Evolutionary conservation across 306 rosid species (phyloP), one percentile per base, ranked within the genome.

Genomic region (Fragaria vesca): DNA sequence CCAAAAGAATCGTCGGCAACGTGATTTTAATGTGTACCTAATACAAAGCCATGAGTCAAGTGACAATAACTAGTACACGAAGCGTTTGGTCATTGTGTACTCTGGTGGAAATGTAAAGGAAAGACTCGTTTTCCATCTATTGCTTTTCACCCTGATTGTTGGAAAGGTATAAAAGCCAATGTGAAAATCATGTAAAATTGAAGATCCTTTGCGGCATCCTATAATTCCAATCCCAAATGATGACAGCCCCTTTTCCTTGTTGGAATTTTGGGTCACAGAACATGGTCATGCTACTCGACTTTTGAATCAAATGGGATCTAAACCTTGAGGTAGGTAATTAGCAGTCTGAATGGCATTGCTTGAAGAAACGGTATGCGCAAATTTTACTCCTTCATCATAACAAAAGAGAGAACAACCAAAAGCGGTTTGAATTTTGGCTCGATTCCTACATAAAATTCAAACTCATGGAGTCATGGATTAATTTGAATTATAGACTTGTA

Each of bases 11-110:
- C 32, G 61, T 75, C 78, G 61, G 54, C 46, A 62, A 5, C 15
- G 32, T 9, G 71, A 16, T 75, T 46, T 45, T 46, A 30, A 45
- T 46, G 78, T 51, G 20, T 21, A 75, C 78, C 70, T 45, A 28
- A 75, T 30, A 38, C 68, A 3, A 9, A 3, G 46, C 3, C 26
- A 65, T 65, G 46, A 34, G 13, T 17, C 24, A 30, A 7, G 21
- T 34, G 6, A 65, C 69, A 30, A 16, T 16, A 30, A 16, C 45
- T 34, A 32, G 42, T 61, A 61, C 66, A 28, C 28, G 40, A 62
- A 32, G 40, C 20, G 42, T 62, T 62, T 32, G n/a, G 45, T 65
- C 24, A 32, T 15, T 17, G 48, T 62, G 11, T 30, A 62, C 11
- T 20, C 11, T 20, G 21, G 43, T 8, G 36, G 2, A 30, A 32